These are phyloP conservation scores for Nothomitra cinnamomea DNA, from an alignment of 2,329 filamentous ascomycete genomes.

Conservation along the genomic window DNA sequence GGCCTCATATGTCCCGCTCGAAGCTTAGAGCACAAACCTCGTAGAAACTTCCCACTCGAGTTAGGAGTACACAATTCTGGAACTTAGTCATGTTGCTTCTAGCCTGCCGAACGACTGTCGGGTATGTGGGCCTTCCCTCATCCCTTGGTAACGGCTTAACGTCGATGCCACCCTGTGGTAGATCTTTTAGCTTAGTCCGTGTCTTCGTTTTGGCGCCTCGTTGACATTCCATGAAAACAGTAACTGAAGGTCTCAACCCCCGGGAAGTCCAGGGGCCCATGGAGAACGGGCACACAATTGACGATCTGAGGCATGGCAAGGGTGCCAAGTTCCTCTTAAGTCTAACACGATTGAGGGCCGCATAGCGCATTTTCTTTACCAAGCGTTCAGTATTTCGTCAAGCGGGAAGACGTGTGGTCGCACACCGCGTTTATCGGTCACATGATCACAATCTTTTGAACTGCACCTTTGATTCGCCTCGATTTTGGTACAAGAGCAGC, in stretches of 20 bases:
- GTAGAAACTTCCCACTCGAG: conserved; percentile 88
- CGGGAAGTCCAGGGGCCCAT: neutral
- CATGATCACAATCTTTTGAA: too few species aligned
- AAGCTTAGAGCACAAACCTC: conserved; percentile 36
- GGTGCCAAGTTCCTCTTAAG: neutral
- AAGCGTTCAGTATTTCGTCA: neutral
- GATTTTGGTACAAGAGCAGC: too few species aligned
- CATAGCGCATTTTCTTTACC: neutral
- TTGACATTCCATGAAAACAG: neutral
- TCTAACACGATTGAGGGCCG: neutral
- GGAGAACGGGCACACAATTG: neutral
- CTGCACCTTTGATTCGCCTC: neutral
- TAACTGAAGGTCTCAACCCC: neutral
- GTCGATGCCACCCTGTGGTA: conserved; percentile 6
- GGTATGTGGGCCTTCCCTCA: conserved; percentile 40
- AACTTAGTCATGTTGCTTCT: conserved; percentile 81
- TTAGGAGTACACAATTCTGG: conserved; percentile 77
- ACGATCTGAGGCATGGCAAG: neutral
- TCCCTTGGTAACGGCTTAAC: conserved; percentile 1
- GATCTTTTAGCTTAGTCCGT: conserved; percentile 3
- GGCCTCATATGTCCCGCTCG: neutral
- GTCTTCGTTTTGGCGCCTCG: conserved; percentile 2
- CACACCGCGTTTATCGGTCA: neutral
- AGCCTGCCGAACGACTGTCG: conserved; percentile 77
- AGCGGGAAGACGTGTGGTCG: neutral